These are phyloP conservation scores for Euptelea pleiosperma DNA, from an alignment of 164 flowering plant genomes.

Conservation along the genomic window DNA sequence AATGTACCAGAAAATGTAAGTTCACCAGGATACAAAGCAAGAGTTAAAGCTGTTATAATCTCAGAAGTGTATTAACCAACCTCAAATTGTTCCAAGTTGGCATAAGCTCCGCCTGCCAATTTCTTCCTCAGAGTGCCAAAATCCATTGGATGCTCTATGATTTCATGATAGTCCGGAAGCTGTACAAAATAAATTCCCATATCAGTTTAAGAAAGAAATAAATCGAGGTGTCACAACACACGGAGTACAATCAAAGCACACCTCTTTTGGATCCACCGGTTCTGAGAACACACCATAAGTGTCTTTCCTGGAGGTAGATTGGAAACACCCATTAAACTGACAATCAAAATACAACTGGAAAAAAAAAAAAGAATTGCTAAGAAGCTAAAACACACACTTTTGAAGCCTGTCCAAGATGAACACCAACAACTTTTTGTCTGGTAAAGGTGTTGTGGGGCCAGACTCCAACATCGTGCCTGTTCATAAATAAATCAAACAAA, in stretches of 20 bases:
- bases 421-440: slow-evolving; percentile 80
- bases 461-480: slow-evolving; percentile 57
- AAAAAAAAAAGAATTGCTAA: not conserved
- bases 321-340: slow-evolving; percentile 7
- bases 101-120: slow-evolving; percentile 49
- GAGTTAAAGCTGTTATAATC: not conserved
- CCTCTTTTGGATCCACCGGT: slow-evolving; percentile 96
- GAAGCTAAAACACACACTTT: slow-evolving; percentile 49
- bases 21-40: not conserved
- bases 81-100: slow-evolving; percentile 81
- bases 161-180: slow-evolving; percentile 91
- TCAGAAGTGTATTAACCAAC: slow-evolving; percentile 30
- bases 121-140: slow-evolving; percentile 80
- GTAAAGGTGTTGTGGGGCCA: slow-evolving; percentile 84
- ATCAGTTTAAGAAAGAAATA: not conserved
- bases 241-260: slow-evolving; percentile 20
- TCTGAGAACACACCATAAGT: slow-evolving; percentile 85
- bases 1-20: not conserved
- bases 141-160: slow-evolving; percentile 86
- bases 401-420: slow-evolving; percentile 95
- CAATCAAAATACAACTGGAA: slow-evolving; percentile 4
- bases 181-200: slow-evolving; percentile 26
- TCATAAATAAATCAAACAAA: slow-evolving; percentile 33
- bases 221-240: not conserved
- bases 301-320: slow-evolving; percentile 71